Base-by-base conservation (phyloP, 768 basidiomycete genomes). In the Sporobolomyces phaffii region DNA sequence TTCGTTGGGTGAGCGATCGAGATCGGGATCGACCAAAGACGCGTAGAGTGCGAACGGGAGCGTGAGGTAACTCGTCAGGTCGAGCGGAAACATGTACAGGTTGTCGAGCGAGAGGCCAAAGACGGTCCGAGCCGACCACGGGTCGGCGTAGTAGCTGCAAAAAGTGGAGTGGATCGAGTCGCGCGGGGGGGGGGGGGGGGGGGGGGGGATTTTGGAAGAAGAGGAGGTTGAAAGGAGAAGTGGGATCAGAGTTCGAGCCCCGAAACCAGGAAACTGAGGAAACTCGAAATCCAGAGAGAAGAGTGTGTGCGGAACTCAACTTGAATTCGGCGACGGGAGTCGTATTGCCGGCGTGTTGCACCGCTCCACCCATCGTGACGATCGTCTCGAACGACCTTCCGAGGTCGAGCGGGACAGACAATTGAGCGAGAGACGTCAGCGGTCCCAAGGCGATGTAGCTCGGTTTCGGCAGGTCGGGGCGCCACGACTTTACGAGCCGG, bases 301-400 rank as follows among this genome's bases (percentile, higher is more conserved):
- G n/a, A n/a, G n/a, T n/a, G n/a, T n/a, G n/a, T n/a, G n/a, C n/a
- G n/a, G n/a, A n/a, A 52, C 52, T 40, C 13, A n/a, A 53, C 52
- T 77, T 78, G 89, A 91, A 94, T 77, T 96, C 92, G 64, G 91
- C 87, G 5, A 84, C 81, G 11, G 90, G 84, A 1, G 58, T 84
- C 0, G 86, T 87, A 72, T 94, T 97, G 4, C 92, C 92, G 0
- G 92, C 90, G 36, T 90, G 88, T 70, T 93, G 90, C 28, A 97
- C 76, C 3, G 91, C 88, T 18, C 91, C 92, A n/a, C 92, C 92
- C 91, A 97, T 94, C 76, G 85, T 86, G 26, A 92, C 78, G 11
- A 97, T 79, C n/a, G 86, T 82, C 7, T 86, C 62, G 31, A 79
- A 77, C 3, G 5, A 5, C 8, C n/a, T 11, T 24, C n/a, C 36